Evolutionary conservation across 345 rosid species (phyloP), one percentile per base, ranked within the genome.

Genomic region (Heritiera littoralis): DNA sequence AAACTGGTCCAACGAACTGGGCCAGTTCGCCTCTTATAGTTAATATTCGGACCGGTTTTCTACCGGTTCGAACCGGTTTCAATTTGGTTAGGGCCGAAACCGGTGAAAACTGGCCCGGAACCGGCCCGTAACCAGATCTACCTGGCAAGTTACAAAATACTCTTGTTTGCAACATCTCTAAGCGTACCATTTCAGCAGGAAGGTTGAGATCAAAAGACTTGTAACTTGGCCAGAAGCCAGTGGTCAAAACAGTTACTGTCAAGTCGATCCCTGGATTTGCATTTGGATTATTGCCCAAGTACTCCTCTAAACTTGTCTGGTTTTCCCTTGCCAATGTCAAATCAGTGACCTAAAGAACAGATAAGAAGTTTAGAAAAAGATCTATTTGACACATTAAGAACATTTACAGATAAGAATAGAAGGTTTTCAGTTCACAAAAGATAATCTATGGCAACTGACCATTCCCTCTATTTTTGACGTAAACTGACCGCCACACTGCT

Each of bases 401-500:
- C 14, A 30, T 65, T 17, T 23, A 7, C 9, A 52, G 9, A 40
- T 61, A 60, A 48, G 9, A 77, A 74, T 32, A 1, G n/a, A 13
- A 30, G 35, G 35, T n/a, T 74, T n/a, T 13, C 12, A 41, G 38
- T 46, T 14, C 38, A 68, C 18, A 46, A 69, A 69, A 17, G 46
- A 64, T 51, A 7, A 72, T 41, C 64, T 17, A 69, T 52, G 45
- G 46, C 64, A 76, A 79, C 92, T 82, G 35, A 92, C 94, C 97
- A 92, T 92, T 73, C 94, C 90, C 82, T 92, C 97, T 92, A 92
- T 92, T 87, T 90, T 89, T 75, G 96, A 92, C 65, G 96, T 92
- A 83, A 89, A 90, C 80, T 89, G 96, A 49, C 91, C 91, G 38
- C 96, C 96, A 40, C 91, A 92, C 76, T 88, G 96, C 82, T 90